Percentiles rank a stretch among this genome's conserved stretches.
Conservation (phyloP, 306 rosid species). For the Pueraria montana region DNA sequence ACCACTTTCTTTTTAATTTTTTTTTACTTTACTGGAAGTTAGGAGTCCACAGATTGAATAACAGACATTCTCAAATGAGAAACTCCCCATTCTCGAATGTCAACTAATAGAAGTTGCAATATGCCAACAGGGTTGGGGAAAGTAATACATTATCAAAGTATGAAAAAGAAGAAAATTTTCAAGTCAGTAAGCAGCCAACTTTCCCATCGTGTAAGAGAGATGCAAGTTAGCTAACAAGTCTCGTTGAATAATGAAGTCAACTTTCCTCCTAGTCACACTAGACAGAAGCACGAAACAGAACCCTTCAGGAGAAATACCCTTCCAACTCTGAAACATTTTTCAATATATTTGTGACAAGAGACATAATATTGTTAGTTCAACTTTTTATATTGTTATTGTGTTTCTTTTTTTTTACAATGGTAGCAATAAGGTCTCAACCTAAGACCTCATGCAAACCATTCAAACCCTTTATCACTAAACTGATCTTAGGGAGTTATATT, state of each 20-base stretch:
- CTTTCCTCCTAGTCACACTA: neutral
- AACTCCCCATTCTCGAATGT: neutral
- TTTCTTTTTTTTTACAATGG: neutral
- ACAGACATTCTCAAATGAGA: neutral
- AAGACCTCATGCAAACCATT: neutral
- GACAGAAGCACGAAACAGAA: conserved; percentile 11
- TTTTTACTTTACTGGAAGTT: neutral
- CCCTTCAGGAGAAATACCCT: conserved; percentile 16
- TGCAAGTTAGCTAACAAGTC: neutral
- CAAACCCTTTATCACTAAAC: neutral
- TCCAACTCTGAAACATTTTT: conserved; percentile 1
- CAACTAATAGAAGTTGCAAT: conserved; percentile 4
- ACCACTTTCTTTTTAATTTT: neutral
- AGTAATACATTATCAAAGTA: conserved; percentile 16
- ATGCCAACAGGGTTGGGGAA: neutral
- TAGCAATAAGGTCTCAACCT: neutral
- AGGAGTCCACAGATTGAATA: conserved; percentile 12
- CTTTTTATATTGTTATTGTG: no score
- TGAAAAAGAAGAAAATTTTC: neutral
- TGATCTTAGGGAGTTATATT: neutral
- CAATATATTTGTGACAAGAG: conserved; percentile 4
- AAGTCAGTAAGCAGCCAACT: neutral
- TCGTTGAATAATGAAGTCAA: conserved; percentile 1
- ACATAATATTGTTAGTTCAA: neutral
- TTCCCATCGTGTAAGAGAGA: conserved; percentile 1